Conservation (phyloP, 768 basidiomycete species). For the Cystobasidium tubakii region DNA sequence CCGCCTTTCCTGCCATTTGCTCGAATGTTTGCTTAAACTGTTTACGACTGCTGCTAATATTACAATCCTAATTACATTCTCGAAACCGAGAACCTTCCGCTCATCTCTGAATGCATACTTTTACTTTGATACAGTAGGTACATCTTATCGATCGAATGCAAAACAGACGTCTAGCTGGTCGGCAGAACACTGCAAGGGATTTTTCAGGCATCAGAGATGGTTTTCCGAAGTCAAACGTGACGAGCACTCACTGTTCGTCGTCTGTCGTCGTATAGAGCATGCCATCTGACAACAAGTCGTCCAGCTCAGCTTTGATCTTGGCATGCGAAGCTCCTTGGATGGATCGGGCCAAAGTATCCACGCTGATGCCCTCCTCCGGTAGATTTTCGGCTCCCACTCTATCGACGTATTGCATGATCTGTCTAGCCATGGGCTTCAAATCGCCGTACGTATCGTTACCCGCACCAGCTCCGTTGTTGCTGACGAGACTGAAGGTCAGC, state of each 20-base stretch:
- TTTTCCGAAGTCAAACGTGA: neutral
- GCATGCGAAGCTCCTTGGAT: conserved; percentile 55
- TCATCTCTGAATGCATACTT: too few relatives aligned
- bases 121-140: neutral
- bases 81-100: too few relatives aligned
- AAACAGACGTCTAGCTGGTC: neutral
- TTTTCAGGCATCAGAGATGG: neutral
- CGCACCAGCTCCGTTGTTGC: conserved; percentile 50
- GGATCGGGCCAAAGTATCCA: conserved; percentile 68
- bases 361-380: conserved; percentile 67
- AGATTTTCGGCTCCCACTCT: conserved; percentile 48
- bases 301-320: conserved; percentile 48
- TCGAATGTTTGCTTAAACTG: too few relatives aligned
- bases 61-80: too few relatives aligned
- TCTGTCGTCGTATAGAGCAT: conserved; percentile 34
- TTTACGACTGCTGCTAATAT: too few relatives aligned
- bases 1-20: too few relatives aligned
- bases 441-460: conserved; percentile 54
- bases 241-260: conserved; percentile 15
- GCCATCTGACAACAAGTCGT: conserved; percentile 16
- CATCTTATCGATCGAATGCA: neutral
- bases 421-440: conserved; percentile 57
- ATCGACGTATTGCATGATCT: conserved; percentile 64
- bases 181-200: conserved; percentile 8
- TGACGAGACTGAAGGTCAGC: neutral